These are phyloP conservation scores for Zelonia costaricensis DNA, from an alignment of 208 protist species.

Conservation along the genomic window DNA sequence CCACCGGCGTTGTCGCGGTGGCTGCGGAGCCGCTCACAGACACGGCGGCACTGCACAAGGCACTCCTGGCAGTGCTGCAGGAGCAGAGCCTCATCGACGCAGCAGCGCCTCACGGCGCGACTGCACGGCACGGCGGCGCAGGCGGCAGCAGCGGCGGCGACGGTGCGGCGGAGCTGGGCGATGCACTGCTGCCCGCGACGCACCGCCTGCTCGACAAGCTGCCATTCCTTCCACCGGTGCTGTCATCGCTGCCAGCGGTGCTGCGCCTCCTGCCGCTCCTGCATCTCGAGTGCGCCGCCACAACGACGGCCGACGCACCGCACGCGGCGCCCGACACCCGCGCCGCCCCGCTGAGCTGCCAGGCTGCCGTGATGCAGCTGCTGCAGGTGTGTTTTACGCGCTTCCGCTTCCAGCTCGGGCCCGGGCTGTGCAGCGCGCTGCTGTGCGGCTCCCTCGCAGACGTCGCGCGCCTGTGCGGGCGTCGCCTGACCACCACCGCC, in stretches of 20 bases:
- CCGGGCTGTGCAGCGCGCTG: slow-evolving; percentile 12
- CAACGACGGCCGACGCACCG: neutral
- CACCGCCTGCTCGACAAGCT: slow-evolving; percentile 10
- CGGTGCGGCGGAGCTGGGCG: neutral
- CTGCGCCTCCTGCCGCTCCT: slow-evolving; percentile 6
- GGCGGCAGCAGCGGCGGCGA: neutral
- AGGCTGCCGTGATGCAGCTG: slow-evolving; percentile 25
- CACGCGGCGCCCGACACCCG: neutral
- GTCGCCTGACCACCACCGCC: neutral
- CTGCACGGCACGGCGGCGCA: neutral
- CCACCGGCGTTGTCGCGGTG: slow-evolving; percentile 31
- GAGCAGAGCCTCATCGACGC: slow-evolving; percentile 35
- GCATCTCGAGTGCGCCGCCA: slow-evolving; percentile 1
- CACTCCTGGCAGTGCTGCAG: slow-evolving; percentile 25
- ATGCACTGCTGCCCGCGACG: slow-evolving; percentile 8
- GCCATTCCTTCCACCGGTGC: slow-evolving; percentile 21
- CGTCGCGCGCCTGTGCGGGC: neutral
- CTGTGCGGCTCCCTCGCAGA: slow-evolving; percentile 13
- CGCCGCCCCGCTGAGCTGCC: neutral
- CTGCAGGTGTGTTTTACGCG: slow-evolving; percentile 30
- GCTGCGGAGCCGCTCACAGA: slow-evolving; percentile 31
- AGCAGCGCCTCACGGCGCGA: neutral
- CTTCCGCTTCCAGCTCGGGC: slow-evolving; percentile 17
- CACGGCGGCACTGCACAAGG: slow-evolving; percentile 5
- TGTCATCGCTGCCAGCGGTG: neutral